Evolutionary conservation across 2,329 filamentous ascomycete genomes (phyloP), one percentile per base, ranked within the genome.

Genomic region (Diplodia scrobiculata): DNA sequence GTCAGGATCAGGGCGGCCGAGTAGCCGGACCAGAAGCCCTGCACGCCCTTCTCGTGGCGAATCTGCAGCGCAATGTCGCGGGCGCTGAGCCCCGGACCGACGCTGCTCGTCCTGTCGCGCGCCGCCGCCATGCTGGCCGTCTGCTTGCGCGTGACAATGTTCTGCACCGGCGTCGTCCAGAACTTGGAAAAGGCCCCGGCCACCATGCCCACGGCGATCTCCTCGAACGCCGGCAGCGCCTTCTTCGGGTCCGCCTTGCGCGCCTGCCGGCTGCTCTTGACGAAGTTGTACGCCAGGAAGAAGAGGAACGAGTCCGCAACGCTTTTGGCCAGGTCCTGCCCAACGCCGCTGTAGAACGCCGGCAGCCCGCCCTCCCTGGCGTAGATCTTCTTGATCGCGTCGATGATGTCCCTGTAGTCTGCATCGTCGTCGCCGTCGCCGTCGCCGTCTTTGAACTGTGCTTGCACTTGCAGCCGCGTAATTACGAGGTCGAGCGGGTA

Each of bases 21-120:
- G 76, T 96, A 96, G 0, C 92, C 92, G 0, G 91, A 89, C 93
- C 92, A 97, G 72, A 97, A 89, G 2, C 91, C 92, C 52, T 81
- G 74, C 10, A 92, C 67, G 0, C 92, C 92, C 70, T 89, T 90
- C 74, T 94, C 89, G 1, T 80, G 73, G 48, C 81, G 79, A 67
- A 96, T 93, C 50, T 85, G 82, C 1, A 80, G 76, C 19, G 88
- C 82, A 34, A 91, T 91, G 60, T 89, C 83, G 32, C 82, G 67
- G 75, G 83, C 69, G 72, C 75, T 71, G 36, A 78, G 76, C 27
- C 74, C 70, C 32, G 73, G 71, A 45, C 70, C 72, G 10, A 72
- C 70, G 6, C 71, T 71, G 2, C 74, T 71, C 2, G 70, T 73
- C 0, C 75, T 74, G 45, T 79, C 74, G 11, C 80, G 72, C 3